Conservation (phyloP, 768 basidiomycete species). For the Naganishia vishniacii region DNA sequence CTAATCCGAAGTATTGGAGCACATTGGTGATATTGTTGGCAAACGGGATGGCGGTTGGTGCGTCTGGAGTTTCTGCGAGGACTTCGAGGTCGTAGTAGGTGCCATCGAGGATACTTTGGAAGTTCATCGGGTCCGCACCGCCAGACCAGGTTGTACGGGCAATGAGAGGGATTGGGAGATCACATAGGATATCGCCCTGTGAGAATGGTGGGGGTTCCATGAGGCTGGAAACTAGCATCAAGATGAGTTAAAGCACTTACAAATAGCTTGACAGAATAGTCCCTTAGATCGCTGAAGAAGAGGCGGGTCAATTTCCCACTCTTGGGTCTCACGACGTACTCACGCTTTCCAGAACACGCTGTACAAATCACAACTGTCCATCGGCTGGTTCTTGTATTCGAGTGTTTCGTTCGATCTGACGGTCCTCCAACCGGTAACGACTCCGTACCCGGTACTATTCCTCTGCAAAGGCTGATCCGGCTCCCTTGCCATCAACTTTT, state of each 20-base stretch:
- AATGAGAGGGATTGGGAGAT: neutral
- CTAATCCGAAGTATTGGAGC: neutral
- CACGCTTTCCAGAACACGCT: neutral
- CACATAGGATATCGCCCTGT: neutral
- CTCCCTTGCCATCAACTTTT: neutral
- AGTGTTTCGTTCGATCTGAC: neutral
- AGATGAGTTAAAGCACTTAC: neutral
- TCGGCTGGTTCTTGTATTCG: slow-evolving; percentile 2
- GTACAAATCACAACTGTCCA: neutral
- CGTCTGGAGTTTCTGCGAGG: neutral
- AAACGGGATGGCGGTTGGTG: neutral
- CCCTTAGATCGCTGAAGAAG: neutral
- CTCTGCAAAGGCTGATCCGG: neutral
- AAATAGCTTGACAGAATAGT: neutral
- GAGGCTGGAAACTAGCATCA: too few species aligned
- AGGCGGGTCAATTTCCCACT: neutral
- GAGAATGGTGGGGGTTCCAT: neutral
- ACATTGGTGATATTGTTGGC: neutral
- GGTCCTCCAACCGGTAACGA: slow-evolving; percentile 5
- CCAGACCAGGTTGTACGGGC: neutral
- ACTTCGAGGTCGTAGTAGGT: neutral
- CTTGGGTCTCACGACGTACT: neutral
- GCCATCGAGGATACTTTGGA: neutral
- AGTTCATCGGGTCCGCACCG: neutral
- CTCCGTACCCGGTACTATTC: neutral